Evolutionary conservation across 2,329 filamentous ascomycete species (phyloP).

Genomic region (Aspergillus tamarii): DNA sequence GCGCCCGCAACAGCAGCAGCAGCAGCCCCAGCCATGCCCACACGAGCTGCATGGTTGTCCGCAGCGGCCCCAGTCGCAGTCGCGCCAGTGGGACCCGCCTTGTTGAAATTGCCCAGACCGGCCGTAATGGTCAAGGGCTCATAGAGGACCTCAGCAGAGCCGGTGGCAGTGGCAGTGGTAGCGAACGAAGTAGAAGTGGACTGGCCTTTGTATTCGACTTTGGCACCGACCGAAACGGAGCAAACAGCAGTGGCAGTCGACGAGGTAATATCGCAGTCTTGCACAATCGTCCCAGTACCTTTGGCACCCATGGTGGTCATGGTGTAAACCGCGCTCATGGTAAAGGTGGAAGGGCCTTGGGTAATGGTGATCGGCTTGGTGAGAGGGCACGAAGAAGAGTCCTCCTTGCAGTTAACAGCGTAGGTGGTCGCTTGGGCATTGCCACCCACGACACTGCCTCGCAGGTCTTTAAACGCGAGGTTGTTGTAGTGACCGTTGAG

Average conservation of each 20-base stretch:
- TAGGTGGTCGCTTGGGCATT: slow-evolving; percentile 23
- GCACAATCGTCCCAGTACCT: slow-evolving; percentile 10
- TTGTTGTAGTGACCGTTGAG: slow-evolving; percentile 15
- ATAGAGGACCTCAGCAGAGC: slow-evolving; percentile 16
- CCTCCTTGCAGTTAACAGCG: slow-evolving; percentile 17
- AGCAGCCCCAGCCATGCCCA: slow-evolving; percentile 16
- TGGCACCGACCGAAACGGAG: slow-evolving; percentile 1
- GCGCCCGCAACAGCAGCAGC: slow-evolving; percentile 43
- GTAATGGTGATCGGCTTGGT: slow-evolving; percentile 21
- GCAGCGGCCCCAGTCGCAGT: slow-evolving; percentile 12
- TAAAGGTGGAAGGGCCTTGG: slow-evolving; percentile 25
- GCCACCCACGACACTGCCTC: slow-evolving; percentile 21
- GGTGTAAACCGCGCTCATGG: slow-evolving; percentile 15
- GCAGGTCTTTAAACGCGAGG: slow-evolving; percentile 6
- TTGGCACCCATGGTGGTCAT: slow-evolving; percentile 7
- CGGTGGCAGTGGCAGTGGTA: slow-evolving; percentile 3
- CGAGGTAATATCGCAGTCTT: slow-evolving; percentile 18
- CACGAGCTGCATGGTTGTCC: slow-evolving; percentile 3
- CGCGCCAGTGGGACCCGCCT: slow-evolving; percentile 13
- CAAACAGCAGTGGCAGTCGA: slow-evolving; percentile 2
- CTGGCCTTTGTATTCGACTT: not conserved
- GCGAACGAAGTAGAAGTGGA: slow-evolving; percentile 9
- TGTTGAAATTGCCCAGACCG: slow-evolving; percentile 21
- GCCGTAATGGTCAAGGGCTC: slow-evolving; percentile 20
- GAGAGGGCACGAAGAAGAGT: slow-evolving; percentile 10